Base-by-base conservation (phyloP, 768 basidiomycete genomes). In the Boletus coccyginus region DNA sequence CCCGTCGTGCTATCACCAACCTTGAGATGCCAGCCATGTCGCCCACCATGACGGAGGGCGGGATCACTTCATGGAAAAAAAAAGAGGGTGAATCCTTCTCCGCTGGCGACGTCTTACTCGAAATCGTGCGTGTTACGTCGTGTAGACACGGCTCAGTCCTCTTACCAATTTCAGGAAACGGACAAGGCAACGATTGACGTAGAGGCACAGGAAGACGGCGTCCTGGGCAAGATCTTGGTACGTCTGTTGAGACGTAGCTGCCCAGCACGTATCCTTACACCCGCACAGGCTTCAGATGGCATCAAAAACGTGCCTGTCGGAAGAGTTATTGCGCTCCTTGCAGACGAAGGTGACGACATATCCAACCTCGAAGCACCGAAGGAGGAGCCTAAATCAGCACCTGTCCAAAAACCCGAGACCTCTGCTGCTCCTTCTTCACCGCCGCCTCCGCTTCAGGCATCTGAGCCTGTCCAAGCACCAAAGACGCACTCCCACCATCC, bases 141-240 rank as follows among this genome's bases (percentile, higher is more conserved):
- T 52, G 45, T 47, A 29, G 19, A 44, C 42, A 31, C 40, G 14
- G 35, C 17, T 39, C 48, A 52, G 7, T 43, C 46, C n/a, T 21
- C 53, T 54, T 12, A 59, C 43, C 32, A 29, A 32, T 52, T 52
- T 55, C 73, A 94, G 92, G 92, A 94, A 80, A 94, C 92, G 42
- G 92, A 94, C 79, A 93, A 93, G 73, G 91, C 96, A 16, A 95
- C 94, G 3, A 97, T 98, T 67, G 97, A 99, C 70, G 96, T 99
- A 8, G 97, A 99, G 74, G 94, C 97, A 14, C 95, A 95, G 73
- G 96, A 98, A 32, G 95, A 98, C 65, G 97, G 97, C 60, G 73
- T 98, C 16, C 74, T 99, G 68, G 95, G 89, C 53, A 98, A 92
- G 78, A 96, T 98, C 60, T 63, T 99, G 65, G 94, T 94, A 66